Conservation (phyloP, 2,329 filamentous ascomycete genomes). For the Trichoderma semiorbis region DNA sequence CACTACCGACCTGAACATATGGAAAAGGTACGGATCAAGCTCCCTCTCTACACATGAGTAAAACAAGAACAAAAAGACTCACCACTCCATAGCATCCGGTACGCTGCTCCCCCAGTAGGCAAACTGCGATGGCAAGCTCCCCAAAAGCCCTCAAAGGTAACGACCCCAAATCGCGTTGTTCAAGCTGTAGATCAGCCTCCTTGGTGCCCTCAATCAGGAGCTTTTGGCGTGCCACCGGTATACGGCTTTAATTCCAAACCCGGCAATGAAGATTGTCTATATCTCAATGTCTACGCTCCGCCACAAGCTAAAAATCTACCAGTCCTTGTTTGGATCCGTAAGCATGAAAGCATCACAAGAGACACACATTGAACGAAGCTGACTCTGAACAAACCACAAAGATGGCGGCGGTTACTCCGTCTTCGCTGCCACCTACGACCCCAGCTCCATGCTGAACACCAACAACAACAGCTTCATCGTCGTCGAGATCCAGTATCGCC, state of each 20-base stretch:
- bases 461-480: slow-evolving; percentile 36
- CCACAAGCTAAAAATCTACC: slow-evolving; percentile 37
- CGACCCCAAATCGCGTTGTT: slow-evolving; percentile 18
- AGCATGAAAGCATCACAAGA: background rate
- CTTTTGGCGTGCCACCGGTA: slow-evolving; percentile 27
- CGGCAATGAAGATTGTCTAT: slow-evolving; percentile 44
- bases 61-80: background rate
- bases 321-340: slow-evolving; percentile 45
- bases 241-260: slow-evolving; percentile 25
- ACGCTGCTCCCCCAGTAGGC: slow-evolving; percentile 42
- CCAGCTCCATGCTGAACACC: slow-evolving; percentile 27
- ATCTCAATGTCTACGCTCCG: slow-evolving; percentile 44
- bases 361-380: background rate
- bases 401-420: slow-evolving; percentile 35
- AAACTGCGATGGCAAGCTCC: slow-evolving; percentile 43
- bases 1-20: slow-evolving; percentile 40
- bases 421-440: slow-evolving; percentile 25
- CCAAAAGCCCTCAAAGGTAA: background rate
- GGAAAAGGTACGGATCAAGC: slow-evolving; percentile 37
- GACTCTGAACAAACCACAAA: slow-evolving; percentile 28
- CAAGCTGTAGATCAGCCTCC: slow-evolving; percentile 30
- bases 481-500: slow-evolving; percentile 37
- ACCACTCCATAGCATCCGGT: slow-evolving; percentile 38
- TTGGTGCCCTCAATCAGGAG: slow-evolving; percentile 29
- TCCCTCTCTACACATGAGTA: background rate